These are phyloP conservation scores for Leishmania tropica DNA, from an alignment of 208 protist genomes.

Conservation along the genomic window DNA sequence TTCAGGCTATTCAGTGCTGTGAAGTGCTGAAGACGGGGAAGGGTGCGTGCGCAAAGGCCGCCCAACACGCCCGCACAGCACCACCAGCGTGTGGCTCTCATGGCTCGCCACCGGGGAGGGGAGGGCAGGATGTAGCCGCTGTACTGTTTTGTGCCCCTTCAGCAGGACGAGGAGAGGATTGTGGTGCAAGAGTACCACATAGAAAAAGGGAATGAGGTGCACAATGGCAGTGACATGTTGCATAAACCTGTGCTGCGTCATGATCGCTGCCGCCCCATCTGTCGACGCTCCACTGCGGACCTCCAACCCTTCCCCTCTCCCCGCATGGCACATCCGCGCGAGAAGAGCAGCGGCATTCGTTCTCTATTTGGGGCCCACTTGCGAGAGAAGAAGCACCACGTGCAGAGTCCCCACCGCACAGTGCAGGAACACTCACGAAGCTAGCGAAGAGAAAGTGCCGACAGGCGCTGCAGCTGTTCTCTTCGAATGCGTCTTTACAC, in stretches of 20 bases:
- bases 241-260: not conserved
- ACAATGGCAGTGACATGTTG: not conserved
- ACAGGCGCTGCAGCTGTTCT: not conserved
- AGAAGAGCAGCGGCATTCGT: not conserved
- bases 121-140: not conserved
- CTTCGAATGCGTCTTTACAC: not conserved
- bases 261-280: not conserved
- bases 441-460: not conserved
- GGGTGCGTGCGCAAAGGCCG: not conserved
- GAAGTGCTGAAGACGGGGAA: constrained; percentile 7
- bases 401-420: not conserved
- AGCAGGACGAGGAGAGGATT: no score
- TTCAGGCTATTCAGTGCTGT: constrained; percentile 5
- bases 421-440: not conserved
- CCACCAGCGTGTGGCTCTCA: constrained; percentile 5
- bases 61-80: not conserved
- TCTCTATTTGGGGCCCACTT: not conserved
- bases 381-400: not conserved
- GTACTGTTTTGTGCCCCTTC: not conserved
- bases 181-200: not conserved
- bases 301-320: not conserved
- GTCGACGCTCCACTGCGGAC: not conserved
- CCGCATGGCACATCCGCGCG: not conserved
- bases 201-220: not conserved
- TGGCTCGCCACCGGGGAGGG: not conserved